Evolutionary conservation across 768 basidiomycete species (phyloP).

Genomic region (Chalciporus chontae): DNA sequence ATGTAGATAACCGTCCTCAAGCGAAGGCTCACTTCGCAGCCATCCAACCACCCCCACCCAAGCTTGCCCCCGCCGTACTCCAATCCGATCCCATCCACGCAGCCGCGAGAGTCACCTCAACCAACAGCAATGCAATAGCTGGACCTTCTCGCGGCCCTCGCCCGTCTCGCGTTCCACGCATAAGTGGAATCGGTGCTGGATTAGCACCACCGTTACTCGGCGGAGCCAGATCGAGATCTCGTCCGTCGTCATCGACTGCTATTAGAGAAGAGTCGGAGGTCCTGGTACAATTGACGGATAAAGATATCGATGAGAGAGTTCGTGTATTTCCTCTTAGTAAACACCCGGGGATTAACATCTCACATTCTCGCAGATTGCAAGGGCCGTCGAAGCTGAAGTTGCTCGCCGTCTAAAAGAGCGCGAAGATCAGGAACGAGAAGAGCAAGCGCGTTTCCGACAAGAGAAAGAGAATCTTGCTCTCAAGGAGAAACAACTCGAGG

Average conservation of each 20-base stretch:
- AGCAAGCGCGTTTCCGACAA: slow-evolving; percentile 23
- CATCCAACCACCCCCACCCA: slow-evolving; percentile 42
- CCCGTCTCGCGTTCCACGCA: slow-evolving; percentile 30
- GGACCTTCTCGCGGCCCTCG: slow-evolving; percentile 25
- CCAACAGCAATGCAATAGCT: slow-evolving; percentile 8
- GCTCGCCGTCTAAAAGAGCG: slow-evolving; percentile 54
- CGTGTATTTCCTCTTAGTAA: slow-evolving; percentile 15
- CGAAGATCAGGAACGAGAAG: slow-evolving; percentile 35
- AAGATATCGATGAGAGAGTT: slow-evolving; percentile 74
- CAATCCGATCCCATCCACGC: slow-evolving; percentile 37
- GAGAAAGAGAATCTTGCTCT: slow-evolving; percentile 26
- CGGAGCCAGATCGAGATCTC: slow-evolving; percentile 14
- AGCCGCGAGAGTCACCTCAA: slow-evolving; percentile 5
- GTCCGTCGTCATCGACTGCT: slow-evolving; percentile 13
- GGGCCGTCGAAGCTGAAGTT: slow-evolving; percentile 72
- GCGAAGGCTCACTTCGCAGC: slow-evolving; percentile 68
- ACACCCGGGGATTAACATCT: background rate
- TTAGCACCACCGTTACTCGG: slow-evolving; percentile 18
- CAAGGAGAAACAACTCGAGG: slow-evolving; percentile 11
- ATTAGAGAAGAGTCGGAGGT: slow-evolving; percentile 18
- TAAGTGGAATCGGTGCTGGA: slow-evolving; percentile 28
- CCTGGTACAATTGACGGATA: slow-evolving; percentile 45
- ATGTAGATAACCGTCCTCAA: slow-evolving; percentile 53
- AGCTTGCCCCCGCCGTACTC: slow-evolving; percentile 44
- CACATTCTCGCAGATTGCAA: slow-evolving; percentile 50